Percentiles rank a stretch among this genome's conserved stretches.
phyloP scores from a whole-genome alignment of 371 early-diverging fungal genomes.

The Funneliformis caledonium region DNA sequence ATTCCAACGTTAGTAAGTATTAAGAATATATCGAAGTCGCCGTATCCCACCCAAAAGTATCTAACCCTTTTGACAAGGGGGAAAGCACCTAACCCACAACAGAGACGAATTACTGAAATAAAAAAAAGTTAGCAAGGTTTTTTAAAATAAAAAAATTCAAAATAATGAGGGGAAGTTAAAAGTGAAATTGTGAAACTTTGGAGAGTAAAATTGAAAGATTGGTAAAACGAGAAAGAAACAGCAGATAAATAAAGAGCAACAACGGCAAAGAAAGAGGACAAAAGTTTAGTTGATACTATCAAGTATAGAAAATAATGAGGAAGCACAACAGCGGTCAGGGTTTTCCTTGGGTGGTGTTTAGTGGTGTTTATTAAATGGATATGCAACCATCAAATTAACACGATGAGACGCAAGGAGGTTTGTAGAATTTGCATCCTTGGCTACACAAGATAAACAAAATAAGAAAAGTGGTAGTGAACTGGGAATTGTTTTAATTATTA shows the following conservation, averaged over 20 bases:
- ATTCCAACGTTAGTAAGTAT: not conserved
- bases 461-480: no score
- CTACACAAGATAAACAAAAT: not conserved
- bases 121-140: not conserved
- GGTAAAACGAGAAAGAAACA: not conserved
- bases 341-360: not conserved
- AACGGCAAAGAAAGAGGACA: not conserved
- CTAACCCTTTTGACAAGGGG: constrained; percentile 11
- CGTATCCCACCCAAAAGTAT: constrained; percentile 27
- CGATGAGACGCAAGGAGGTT: constrained; percentile 1
- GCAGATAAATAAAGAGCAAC: not conserved
- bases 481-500: no score
- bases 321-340: not conserved
- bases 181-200: not conserved
- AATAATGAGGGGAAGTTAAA: not conserved
- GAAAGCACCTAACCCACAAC: constrained; percentile 1
- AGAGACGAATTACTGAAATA: not conserved
- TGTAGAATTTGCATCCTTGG: not conserved
- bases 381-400: not conserved
- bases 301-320: not conserved
- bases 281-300: not conserved
- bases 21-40: not conserved
- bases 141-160: not conserved
- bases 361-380: not conserved
- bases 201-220: not conserved